Conservation (phyloP, 331 rosid species). For the Telfairia occidentalis region DNA sequence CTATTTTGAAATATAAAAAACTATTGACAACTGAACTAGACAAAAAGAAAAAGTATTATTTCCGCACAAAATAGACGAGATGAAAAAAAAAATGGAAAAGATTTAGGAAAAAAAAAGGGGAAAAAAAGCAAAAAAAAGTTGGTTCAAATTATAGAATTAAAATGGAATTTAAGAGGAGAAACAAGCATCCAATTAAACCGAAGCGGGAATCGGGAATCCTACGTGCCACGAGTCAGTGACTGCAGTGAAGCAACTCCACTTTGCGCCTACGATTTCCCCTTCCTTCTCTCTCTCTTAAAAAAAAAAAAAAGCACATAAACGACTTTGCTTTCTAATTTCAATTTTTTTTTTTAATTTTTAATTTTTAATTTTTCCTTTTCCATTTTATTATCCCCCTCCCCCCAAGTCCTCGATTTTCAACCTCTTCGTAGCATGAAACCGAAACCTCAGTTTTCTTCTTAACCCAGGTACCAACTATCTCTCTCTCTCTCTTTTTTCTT, state of each 20-base stretch:
- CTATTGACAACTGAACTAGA: no score
- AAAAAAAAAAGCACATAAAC: background rate
- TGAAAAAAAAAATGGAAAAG: no score
- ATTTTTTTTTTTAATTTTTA: background rate
- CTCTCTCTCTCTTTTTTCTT: background rate
- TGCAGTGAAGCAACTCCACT: constrained; percentile 11
- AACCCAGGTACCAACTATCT: constrained; percentile 1
- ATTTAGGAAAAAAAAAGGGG: no score
- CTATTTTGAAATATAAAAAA: no score
- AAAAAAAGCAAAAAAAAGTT: no score
- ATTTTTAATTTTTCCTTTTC: background rate
- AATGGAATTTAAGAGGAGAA: no score
- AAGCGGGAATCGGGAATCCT: constrained; percentile 10
- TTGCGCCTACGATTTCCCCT: constrained; percentile 3
- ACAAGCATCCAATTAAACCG: background rate
- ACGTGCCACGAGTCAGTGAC: constrained; percentile 11
- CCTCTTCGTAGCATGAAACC: constrained; percentile 10
- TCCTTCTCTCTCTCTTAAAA: background rate
- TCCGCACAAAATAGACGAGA: no score
- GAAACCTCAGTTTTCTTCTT: constrained; percentile 8
- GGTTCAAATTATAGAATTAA: no score
- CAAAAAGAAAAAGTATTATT: no score
- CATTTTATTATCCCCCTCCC: background rate
- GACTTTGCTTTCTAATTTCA: background rate
- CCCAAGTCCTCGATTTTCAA: constrained; percentile 7